phyloP scores from a whole-genome alignment of 208 protist species.

The Tetramitus jugosus region DNA sequence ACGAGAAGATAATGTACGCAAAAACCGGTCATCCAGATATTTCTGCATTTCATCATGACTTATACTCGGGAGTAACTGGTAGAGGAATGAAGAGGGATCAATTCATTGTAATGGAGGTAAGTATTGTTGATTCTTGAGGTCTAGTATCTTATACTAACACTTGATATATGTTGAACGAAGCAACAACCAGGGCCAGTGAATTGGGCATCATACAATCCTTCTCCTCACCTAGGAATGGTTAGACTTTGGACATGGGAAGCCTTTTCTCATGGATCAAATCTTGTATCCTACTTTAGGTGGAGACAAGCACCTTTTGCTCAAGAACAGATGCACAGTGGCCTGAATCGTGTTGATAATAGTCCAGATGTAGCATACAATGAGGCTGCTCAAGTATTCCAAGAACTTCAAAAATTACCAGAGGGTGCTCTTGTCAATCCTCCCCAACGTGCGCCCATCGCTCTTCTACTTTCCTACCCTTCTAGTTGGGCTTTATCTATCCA shows the following conservation, averaged over 20 bases:
- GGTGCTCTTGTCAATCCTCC: neutral
- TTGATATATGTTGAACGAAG: slow-evolving; percentile 7
- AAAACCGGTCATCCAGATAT: slow-evolving; percentile 11
- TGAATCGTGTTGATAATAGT: neutral
- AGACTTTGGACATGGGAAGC: neutral
- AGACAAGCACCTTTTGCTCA: slow-evolving; percentile 17
- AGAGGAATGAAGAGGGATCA: too few relatives aligned
- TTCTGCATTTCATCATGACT: neutral
- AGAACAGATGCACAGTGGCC: slow-evolving; percentile 4
- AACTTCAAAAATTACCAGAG: neutral
- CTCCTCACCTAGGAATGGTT: neutral
- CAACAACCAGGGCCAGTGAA: slow-evolving; percentile 21
- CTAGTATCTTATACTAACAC: too few relatives aligned
- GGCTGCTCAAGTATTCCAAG: neutral
- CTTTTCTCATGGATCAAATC: neutral
- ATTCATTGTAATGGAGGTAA: neutral
- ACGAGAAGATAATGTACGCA: neutral
- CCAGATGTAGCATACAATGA: neutral
- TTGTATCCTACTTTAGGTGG: slow-evolving; percentile 8
- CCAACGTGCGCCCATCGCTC: neutral
- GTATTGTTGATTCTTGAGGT: too few relatives aligned
- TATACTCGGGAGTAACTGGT: neutral
- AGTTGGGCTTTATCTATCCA: neutral
- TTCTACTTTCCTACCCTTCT: neutral
- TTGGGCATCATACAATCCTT: slow-evolving; percentile 2